These are phyloP conservation scores for Oryza glaberrima DNA, from an alignment of 176 grass and related monocot species.

Conservation along the genomic window DNA sequence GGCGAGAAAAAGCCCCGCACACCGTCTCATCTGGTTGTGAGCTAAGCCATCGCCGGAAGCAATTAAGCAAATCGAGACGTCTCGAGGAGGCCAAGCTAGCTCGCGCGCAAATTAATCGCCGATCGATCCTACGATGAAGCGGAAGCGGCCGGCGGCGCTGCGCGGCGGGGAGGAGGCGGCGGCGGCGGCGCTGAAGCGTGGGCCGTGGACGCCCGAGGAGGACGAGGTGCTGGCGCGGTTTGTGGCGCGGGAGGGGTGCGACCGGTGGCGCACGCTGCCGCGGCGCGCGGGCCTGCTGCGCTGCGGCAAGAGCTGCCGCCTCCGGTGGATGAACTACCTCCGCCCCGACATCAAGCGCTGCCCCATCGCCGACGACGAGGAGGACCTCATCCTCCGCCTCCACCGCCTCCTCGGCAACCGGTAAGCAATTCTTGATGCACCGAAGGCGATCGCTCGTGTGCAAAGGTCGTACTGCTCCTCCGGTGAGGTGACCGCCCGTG, in stretches of 20 bases:
- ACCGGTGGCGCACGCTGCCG: conserved; percentile 79
- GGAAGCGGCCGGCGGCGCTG: conserved; percentile 8
- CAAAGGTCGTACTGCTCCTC: not conserved
- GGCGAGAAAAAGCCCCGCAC: conserved; percentile 7
- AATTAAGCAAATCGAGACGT: not conserved
- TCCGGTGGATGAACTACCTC: conserved; percentile 97
- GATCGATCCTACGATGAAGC: not conserved
- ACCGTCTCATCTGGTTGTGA: too few species aligned
- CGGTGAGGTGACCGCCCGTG: not conserved
- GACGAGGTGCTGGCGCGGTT: conserved; percentile 69
- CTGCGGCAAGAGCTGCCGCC: conserved; percentile 91
- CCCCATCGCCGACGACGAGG: conserved; percentile 77
- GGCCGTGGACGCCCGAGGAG: conserved; percentile 86
- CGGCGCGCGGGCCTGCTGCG: conserved; percentile 71
- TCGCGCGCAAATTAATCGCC: not conserved
- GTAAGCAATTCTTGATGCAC: conserved; percentile 21
- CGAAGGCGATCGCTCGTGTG: not conserved
- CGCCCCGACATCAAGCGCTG: conserved; percentile 72
- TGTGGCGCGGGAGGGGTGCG: conserved; percentile 70
- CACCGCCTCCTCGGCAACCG: conserved; percentile 94
- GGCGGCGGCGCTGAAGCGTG: conserved; percentile 56
- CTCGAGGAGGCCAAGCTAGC: not conserved
- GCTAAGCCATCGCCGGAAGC: not conserved
- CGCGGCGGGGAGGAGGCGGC: not conserved
- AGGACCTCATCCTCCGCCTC: conserved; percentile 93